phyloP scores from a whole-genome alignment of 73 alveolate species.

The Breviolum minutum region DNA sequence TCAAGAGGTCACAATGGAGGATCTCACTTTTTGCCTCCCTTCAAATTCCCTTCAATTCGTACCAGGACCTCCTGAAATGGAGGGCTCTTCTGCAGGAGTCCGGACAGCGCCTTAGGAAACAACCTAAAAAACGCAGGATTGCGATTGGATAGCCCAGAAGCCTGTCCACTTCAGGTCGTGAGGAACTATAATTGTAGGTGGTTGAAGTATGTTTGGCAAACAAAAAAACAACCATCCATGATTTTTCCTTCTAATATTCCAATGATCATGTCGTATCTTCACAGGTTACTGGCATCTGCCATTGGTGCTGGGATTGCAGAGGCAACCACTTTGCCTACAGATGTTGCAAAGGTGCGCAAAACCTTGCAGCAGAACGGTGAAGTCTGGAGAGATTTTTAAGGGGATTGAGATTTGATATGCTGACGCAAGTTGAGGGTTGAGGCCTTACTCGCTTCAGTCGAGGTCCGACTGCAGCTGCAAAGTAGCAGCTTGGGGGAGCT shows the following conservation, averaged over 20 bases:
- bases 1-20: no score
- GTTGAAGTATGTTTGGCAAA: no score
- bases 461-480: conserved; percentile 84
- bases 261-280: no score
- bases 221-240: no score
- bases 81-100: conserved; percentile 39
- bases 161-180: no score
- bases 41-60: no score
- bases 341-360: conserved; percentile 61
- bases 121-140: background rate
- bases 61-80: conserved; percentile 19
- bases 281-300: conserved; percentile 78
- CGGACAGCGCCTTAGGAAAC: background rate
- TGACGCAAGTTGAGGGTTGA: background rate
- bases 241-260: no score
- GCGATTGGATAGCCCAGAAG: background rate
- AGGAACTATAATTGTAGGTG: no score
- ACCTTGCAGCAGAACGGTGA: background rate
- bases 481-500: conserved; percentile 74
- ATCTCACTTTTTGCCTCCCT: no score
- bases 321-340: conserved; percentile 86
- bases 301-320: conserved; percentile 79
- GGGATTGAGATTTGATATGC: no score
- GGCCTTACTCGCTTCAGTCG: background rate
- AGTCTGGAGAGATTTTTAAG: background rate